Conservation (phyloP, 1,284 basidiomycete species). For the Boletus sp. region DNA sequence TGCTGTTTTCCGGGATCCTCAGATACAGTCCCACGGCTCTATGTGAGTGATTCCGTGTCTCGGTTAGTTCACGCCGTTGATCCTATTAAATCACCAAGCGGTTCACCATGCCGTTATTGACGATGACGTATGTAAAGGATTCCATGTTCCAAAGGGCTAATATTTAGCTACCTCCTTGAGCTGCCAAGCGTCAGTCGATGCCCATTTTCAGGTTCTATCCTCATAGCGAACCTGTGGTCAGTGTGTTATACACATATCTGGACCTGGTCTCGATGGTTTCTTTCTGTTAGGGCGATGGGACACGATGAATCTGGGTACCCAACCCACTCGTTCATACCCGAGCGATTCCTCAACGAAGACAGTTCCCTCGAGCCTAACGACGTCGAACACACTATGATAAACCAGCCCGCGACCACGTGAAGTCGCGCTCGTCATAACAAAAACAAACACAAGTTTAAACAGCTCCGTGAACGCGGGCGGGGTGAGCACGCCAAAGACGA, state of each 20-base stretch:
- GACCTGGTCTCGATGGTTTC: neutral
- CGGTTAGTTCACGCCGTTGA: neutral
- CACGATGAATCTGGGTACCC: neutral
- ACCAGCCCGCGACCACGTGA: too few relatives aligned
- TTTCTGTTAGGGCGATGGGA: neutral
- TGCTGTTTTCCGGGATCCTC: neutral
- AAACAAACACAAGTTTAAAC: too few relatives aligned
- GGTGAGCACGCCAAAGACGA: too few relatives aligned
- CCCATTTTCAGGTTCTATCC: neutral
- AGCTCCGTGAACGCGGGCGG: too few relatives aligned
- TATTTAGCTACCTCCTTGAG: neutral
- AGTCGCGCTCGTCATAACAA: too few relatives aligned
- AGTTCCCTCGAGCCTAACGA: neutral
- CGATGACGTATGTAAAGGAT: constrained; percentile 3
- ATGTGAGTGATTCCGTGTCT: neutral
- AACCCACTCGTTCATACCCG: neutral
- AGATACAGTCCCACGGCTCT: neutral
- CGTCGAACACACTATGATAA: too few relatives aligned
- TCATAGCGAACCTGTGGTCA: constrained; percentile 5
- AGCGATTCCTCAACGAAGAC: neutral
- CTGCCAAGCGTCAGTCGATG: neutral
- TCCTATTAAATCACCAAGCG: neutral
- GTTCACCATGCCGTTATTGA: constrained; percentile 7
- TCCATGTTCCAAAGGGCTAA: neutral
- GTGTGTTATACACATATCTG: neutral